phyloP scores from a whole-genome alignment of 768 basidiomycete species.

The Multifurca ochricompacta region DNA sequence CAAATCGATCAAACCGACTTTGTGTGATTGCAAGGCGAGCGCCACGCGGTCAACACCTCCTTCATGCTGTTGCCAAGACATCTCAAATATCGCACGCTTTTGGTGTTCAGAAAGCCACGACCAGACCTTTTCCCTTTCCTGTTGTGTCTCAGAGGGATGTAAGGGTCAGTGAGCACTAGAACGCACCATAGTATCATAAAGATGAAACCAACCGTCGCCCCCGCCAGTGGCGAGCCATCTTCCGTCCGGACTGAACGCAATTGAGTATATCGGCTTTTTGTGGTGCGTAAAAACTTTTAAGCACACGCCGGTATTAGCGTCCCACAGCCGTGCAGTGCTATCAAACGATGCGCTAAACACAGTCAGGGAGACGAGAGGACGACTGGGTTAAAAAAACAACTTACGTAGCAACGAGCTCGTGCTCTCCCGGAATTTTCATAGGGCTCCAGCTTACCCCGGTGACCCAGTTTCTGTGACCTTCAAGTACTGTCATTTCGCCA shows the following conservation, averaged over 20 bases:
- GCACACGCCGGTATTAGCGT: constrained; percentile 69
- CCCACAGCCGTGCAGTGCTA: constrained; percentile 74
- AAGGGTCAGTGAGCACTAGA: not conserved
- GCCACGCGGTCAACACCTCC: constrained; percentile 50
- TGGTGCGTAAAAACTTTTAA: constrained; percentile 66
- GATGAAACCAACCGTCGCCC: constrained; percentile 66
- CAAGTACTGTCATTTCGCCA: constrained; percentile 37
- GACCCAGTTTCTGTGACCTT: constrained; percentile 60
- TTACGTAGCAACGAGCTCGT: constrained; percentile 71
- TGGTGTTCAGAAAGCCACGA: constrained; percentile 18
- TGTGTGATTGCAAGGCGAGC: constrained; percentile 57
- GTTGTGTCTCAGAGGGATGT: not conserved
- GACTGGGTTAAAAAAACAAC: constrained; percentile 4
- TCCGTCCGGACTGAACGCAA: constrained; percentile 71
- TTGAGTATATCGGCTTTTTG: constrained; percentile 59
- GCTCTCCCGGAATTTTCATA: constrained; percentile 35
- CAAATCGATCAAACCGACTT: constrained; percentile 63
- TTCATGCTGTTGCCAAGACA: constrained; percentile 20
- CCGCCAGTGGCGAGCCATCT: constrained; percentile 67
- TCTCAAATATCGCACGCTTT: constrained; percentile 21
- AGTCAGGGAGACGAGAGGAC: not conserved
- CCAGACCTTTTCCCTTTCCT: constrained; percentile 20
- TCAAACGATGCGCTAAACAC: constrained; percentile 67
- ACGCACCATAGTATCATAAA: constrained; percentile 63
- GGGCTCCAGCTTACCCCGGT: constrained; percentile 68